A percentile compares a stretch with the other conserved stretches of the same genome.
Conservation (phyloP, 2,329 filamentous ascomycete species). For the Amauroascus niger region DNA sequence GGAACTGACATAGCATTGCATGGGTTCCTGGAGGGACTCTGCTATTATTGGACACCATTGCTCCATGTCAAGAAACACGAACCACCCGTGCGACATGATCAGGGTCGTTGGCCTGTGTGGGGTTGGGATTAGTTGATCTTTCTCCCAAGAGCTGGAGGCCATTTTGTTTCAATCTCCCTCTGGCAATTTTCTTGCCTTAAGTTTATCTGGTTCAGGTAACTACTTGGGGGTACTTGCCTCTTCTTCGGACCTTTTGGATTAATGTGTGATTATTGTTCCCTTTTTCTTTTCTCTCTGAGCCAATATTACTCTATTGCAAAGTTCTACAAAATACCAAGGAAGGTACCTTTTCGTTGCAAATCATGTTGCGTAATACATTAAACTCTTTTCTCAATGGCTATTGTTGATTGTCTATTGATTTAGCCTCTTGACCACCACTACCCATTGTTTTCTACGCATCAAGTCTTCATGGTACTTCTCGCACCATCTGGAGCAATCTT, state of each 20-base stretch:
- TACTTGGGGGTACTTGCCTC: not conserved
- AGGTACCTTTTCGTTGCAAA: not conserved
- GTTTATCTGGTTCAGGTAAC: not conserved
- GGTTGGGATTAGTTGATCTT: not conserved
- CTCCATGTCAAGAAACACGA: not conserved
- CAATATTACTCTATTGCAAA: not conserved
- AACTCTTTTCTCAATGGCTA: not conserved
- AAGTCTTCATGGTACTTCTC: not conserved
- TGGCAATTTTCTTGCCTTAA: not conserved
- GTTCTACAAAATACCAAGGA: not conserved
- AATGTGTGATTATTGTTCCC: not conserved
- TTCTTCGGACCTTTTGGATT: not conserved
- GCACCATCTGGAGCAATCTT: too few species aligned
- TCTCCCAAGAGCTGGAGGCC: not conserved
- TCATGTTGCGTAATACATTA: not conserved
- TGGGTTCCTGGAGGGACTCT: not conserved
- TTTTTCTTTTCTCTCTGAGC: not conserved
- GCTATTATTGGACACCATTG: conserved; percentile 5
- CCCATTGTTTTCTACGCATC: not conserved
- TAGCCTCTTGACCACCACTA: not conserved
- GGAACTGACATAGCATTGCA: not conserved
- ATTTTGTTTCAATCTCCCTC: not conserved
- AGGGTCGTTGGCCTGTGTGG: not conserved
- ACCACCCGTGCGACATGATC: not conserved
- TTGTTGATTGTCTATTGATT: not conserved